Conservation (phyloP, 2,329 filamentous ascomycete genomes). For the Fusarium dimerum region DNA sequence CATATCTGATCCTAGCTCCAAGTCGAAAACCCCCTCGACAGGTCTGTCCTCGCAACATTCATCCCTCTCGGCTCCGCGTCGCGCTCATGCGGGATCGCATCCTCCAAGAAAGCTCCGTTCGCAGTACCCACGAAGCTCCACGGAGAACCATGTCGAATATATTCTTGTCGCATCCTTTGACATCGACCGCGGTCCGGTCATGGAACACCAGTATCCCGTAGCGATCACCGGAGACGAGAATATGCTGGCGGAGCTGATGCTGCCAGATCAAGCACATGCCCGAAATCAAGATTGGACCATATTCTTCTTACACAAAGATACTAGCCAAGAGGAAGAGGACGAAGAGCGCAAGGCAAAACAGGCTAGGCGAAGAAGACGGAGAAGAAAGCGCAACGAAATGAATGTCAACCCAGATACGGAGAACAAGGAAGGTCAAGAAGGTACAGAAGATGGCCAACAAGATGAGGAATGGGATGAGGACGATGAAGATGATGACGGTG, state of each 20-base stretch:
- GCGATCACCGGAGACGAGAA: constrained; percentile 96
- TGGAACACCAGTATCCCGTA: constrained; percentile 97
- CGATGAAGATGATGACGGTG: constrained; percentile 52
- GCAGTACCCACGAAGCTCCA: constrained; percentile 72
- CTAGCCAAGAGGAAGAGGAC: constrained; percentile 79
- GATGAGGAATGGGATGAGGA: constrained; percentile 52
- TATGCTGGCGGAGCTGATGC: constrained; percentile 97
- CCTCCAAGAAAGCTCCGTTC: constrained; percentile 63
- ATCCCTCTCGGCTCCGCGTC: constrained; percentile 54
- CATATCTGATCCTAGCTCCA: constrained; percentile 59
- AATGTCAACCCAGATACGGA: constrained; percentile 45
- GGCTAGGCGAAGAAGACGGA: constrained; percentile 52
- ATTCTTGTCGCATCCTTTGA: constrained; percentile 97
- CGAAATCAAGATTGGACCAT: constrained; percentile 98
- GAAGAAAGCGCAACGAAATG: constrained; percentile 51
- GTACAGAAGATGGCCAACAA: constrained; percentile 45
- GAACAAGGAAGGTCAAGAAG: constrained; percentile 40
- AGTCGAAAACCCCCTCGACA: constrained; percentile 60
- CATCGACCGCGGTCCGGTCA: constrained; percentile 91
- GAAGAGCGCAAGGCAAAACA: constrained; percentile 62
- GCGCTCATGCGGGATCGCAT: constrained; percentile 52
- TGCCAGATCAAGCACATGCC: constrained; percentile 94
- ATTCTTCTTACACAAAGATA: constrained; percentile 97
- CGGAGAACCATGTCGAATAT: constrained; percentile 96
- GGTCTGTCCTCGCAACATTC: constrained; percentile 64